phyloP scores from a whole-genome alignment of 2,329 filamentous ascomycete genomes.

The Achaetomium macrosporum region DNA sequence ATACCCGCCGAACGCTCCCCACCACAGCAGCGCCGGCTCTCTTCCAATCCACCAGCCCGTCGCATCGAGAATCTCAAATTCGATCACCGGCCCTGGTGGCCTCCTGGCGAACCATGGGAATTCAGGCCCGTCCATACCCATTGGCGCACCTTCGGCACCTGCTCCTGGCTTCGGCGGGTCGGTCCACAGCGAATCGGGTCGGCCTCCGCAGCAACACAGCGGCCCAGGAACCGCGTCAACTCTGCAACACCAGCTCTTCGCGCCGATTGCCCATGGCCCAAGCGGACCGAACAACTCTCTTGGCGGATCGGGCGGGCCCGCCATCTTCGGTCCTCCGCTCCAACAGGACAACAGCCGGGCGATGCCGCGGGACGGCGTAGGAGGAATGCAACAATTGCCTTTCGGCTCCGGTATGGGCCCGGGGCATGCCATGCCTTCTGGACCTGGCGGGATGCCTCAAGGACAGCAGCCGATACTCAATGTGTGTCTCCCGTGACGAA shows the following conservation, averaged over 20 bases:
- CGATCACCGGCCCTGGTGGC: slow-evolving; percentile 88
- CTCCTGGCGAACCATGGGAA: slow-evolving; percentile 70
- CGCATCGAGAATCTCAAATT: slow-evolving; percentile 69
- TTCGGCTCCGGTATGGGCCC: slow-evolving; percentile 42
- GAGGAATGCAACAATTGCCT: slow-evolving; percentile 57
- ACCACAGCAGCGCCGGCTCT: slow-evolving; percentile 82
- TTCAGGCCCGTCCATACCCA: slow-evolving; percentile 46
- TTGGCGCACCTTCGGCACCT: slow-evolving; percentile 48
- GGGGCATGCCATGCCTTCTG: slow-evolving; percentile 30
- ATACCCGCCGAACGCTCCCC: slow-evolving; percentile 61
- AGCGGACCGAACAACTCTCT: slow-evolving; percentile 48
- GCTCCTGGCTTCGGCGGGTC: slow-evolving; percentile 49
- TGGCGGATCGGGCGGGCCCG: slow-evolving; percentile 53
- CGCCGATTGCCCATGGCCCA: slow-evolving; percentile 46
- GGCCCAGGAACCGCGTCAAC: slow-evolving; percentile 43
- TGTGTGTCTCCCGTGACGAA: slow-evolving; percentile 37
- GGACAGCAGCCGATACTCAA: slow-evolving; percentile 81
- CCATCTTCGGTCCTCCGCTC: slow-evolving; percentile 64
- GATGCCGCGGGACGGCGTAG: slow-evolving; percentile 52
- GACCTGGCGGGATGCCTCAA: slow-evolving; percentile 59
- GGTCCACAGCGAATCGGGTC: slow-evolving; percentile 46
- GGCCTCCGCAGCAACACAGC: slow-evolving; percentile 45
- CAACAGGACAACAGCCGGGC: slow-evolving; percentile 51
- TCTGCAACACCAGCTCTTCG: slow-evolving; percentile 52
- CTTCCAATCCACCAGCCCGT: slow-evolving; percentile 94